Conservation (phyloP, 176 grass and related monocot genomes). For the Pontederia crassipes region DNA sequence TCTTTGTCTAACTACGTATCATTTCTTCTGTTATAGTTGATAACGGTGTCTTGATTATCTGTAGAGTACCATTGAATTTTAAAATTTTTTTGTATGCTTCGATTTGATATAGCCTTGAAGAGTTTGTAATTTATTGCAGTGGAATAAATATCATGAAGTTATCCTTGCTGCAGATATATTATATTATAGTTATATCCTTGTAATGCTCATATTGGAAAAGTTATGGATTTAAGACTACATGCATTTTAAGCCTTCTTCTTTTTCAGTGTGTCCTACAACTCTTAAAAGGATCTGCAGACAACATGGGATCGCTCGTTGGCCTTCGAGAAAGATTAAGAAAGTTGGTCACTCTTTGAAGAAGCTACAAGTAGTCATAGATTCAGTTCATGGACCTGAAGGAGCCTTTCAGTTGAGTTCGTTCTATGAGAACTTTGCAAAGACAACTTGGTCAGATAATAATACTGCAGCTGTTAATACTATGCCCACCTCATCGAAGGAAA, state of each 20-base stretch:
- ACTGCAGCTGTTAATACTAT: slow-evolving; percentile 13
- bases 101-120: too few relatives aligned
- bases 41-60: not conserved
- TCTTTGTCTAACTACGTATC: too few relatives aligned
- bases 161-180: too few relatives aligned
- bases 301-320: slow-evolving; percentile 89
- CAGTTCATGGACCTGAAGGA: slow-evolving; percentile 63
- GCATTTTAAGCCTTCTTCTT: slow-evolving; percentile 8
- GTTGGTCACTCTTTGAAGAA: slow-evolving; percentile 87
- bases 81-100: too few relatives aligned
- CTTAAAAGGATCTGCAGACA: slow-evolving; percentile 96
- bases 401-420: slow-evolving; percentile 67
- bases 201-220: too few relatives aligned
- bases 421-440: slow-evolving; percentile 84
- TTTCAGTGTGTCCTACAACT: slow-evolving; percentile 95
- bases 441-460: slow-evolving; percentile 57
- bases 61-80: too few relatives aligned
- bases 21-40: not conserved
- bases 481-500: slow-evolving; percentile 36
- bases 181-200: too few relatives aligned
- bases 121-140: too few relatives aligned
- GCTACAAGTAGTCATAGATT: slow-evolving; percentile 89
- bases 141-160: too few relatives aligned
- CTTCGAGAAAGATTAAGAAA: slow-evolving; percentile 97
- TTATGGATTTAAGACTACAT: too few relatives aligned